Base-by-base conservation (phyloP, 441 rosid species). In the Erysimum pusillum region DNA sequence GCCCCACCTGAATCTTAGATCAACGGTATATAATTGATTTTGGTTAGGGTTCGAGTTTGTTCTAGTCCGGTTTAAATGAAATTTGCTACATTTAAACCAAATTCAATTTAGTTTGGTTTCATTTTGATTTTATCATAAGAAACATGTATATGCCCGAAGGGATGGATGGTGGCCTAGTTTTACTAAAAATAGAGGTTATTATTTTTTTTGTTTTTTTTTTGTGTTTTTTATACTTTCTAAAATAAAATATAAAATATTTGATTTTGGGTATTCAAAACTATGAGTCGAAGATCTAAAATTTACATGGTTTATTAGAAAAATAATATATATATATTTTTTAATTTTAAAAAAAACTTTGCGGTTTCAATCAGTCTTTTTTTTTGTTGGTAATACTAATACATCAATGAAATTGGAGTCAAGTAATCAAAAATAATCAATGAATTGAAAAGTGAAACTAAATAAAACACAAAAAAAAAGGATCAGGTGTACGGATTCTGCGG, bases 401-500 rank as follows among this genome's bases (percentile, higher is more conserved):
- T 39, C 0, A 39, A 61, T 25, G 15, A 44, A 44, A 4, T 46
- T 14, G 56, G 57, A 58, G 8, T 13, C 1, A 32, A 18, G 17
- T 28, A 17, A 13, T 53, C 13, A 22, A 32, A 32, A 18, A 12
- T 28, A 17, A 13, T 53, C 13, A 22, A 32, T 5, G 12, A 4
- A 52, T 25, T 3, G 28, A 25, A 25, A 36, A 66, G 1, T 22
- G 49, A 46, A 46, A 36, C 46, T 39, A 17, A 53, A 66, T 66
- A 17, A 32, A 63, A 28, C 63, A 60, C 38, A 41, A 73, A 63
- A 59, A 35, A 32, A 63, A 71, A 2, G 6, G 56, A 28, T 39
- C 62, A 63, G 76, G 61, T 69, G 71, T 70, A 46, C 62, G 76
- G 72, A 63, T 56, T 63, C 14, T 56, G 62, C 56, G 59, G 67